Conservation (phyloP, 768 basidiomycete species). For the Rhodocollybia butyracea region DNA sequence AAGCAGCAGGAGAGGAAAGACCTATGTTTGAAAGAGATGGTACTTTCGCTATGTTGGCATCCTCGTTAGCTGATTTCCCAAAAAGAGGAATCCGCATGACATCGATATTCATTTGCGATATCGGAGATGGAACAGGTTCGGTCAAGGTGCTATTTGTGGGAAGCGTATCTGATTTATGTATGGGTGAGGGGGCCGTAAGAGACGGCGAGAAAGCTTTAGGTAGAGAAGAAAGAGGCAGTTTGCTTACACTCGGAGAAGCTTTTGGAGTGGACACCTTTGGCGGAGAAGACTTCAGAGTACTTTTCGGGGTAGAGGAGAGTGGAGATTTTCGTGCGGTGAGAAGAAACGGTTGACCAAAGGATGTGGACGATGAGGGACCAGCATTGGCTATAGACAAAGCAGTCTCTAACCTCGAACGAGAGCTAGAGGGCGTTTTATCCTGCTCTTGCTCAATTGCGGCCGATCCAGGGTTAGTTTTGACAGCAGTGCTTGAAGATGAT, state of each 20-base stretch:
- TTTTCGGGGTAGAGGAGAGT: neutral
- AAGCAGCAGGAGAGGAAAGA: neutral
- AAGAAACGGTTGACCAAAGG: neutral
- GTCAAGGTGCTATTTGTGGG: no score
- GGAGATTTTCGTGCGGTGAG: neutral
- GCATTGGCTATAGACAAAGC: slow-evolving; percentile 66
- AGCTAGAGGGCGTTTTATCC: slow-evolving; percentile 22
- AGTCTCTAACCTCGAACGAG: slow-evolving; percentile 60
- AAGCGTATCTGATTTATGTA: no score
- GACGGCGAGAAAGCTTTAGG: neutral
- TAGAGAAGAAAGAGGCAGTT: neutral
- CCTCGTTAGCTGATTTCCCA: no score
- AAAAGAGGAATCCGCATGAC: no score
- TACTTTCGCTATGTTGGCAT: neutral
- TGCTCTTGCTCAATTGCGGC: neutral
- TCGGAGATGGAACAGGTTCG: no score
- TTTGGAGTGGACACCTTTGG: neutral
- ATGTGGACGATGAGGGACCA: slow-evolving; percentile 25
- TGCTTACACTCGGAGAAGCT: no score
- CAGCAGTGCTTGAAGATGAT: slow-evolving; percentile 11
- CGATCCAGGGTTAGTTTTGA: neutral
- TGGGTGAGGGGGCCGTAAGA: no score
- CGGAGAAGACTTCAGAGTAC: neutral
- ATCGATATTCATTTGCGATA: no score
- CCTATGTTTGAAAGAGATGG: neutral